phyloP scores from a whole-genome alignment of 2,329 filamentous ascomycete species.

The Colletotrichum tropicale region DNA sequence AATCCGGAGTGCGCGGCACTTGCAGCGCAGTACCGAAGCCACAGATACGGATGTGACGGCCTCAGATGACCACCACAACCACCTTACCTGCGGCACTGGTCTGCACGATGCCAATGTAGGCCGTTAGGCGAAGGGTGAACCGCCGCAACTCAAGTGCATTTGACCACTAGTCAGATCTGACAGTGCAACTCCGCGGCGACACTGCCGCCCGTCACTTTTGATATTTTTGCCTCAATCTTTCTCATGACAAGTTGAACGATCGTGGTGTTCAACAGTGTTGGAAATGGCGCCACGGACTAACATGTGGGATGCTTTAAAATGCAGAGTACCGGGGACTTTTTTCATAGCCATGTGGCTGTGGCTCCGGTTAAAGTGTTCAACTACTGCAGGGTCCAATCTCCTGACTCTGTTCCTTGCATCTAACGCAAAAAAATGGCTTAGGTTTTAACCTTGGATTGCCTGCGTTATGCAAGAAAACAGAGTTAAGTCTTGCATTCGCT shows the following conservation, averaged over 20 bases:
- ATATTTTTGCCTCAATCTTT: not conserved
- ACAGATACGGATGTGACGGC: not conserved
- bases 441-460: not conserved
- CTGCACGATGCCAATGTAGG: not conserved
- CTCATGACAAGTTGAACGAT: not conserved
- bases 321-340: not conserved
- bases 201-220: not conserved
- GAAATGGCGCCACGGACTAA: not conserved
- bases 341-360: not conserved
- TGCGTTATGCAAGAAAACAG: not conserved
- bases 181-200: not conserved
- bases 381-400: not conserved
- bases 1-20: not conserved
- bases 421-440: not conserved
- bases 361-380: not conserved
- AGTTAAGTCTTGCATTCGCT: not conserved
- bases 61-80: not conserved
- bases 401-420: not conserved
- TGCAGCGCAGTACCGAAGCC: not conserved
- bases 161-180: not conserved
- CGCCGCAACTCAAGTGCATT: not conserved
- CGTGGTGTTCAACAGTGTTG: not conserved
- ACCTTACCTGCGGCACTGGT: conserved; percentile 10
- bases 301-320: not conserved
- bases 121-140: not conserved